Base-by-base conservation (phyloP, 2,329 filamentous ascomycete genomes). In the Arachnopeziza araneosa region DNA sequence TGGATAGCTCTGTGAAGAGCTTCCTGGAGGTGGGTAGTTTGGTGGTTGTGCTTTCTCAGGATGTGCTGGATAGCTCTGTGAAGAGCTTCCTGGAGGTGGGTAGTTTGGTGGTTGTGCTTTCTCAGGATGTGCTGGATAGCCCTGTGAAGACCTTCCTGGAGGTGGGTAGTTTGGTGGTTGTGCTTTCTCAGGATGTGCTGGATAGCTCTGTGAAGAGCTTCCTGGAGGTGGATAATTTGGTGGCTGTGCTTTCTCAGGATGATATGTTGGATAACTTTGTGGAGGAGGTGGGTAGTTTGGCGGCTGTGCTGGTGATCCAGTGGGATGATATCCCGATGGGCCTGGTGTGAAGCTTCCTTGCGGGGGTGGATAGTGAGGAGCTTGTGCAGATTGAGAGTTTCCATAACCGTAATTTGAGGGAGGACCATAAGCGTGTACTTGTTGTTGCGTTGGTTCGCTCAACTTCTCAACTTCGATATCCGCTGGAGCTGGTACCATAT, bases 401-500 rank as follows among this genome's bases (percentile, higher is more conserved):
- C 21, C 24, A 52, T 23, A 17, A 2, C 24, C 50, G 19, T 54
- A 59, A 12, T 51, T 50, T 17, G 50, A 26, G 30, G 61, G 61
- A 14, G 62, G 55, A 2, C 52, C 60, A 50, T 57, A 64, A 14
- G 36, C 17, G 12, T 54, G 30, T 19, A 61, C 32, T 52, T 65
- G 58, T 24, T 60, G 57, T 17, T 55, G 44, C 1, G 59, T 56
- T 10, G 61, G 59, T 24, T 65, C 55, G 21, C 53, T 63, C 30
- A 61, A 49, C 49, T 55, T 57, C 56, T 75, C 65, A 52, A 61
- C 59, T 51, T 74, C 73, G 58, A 79, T 86, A 69, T 97, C 92
- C 53, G 88, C 87, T 0, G 93, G 93, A 0, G 91, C 83, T 8
- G 89, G 86, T 59, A 88, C 78, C 50, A 76, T 81, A 2, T 85